Evolutionary conservation across 2,329 filamentous ascomycete genomes (phyloP), one percentile per base, ranked within the genome.

Genomic region (Orbilia ellipsospora): DNA sequence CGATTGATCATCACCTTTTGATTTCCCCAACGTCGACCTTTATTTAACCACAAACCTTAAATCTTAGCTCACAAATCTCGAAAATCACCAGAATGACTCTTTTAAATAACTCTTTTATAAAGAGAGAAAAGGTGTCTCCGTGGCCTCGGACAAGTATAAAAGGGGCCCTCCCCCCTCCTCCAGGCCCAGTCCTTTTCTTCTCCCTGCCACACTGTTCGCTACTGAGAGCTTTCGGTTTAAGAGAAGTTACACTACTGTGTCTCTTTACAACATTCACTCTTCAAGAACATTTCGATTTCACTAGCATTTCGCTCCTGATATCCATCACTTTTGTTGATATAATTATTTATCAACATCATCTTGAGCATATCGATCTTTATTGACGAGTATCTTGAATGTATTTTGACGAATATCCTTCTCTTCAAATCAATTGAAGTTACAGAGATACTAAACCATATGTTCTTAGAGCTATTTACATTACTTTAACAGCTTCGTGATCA

Each of bases 81-180:
- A 4, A 31, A 31, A 31, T 31, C 28, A 7, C 28, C 28, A 31
- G 28, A 31, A 31, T 31, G 28, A 31, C 3, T 31, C 28, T 31
- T 31, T 12, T 45, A n/a, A 31, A 31, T 31, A 7, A 31, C 5
- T 36, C 31, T 36, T 36, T n/a, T 48, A 23, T 13, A n/a, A 4
- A n/a, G 8, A 48, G 10, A 15, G 16, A 48, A n/a, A 7, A 4
- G 44, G 44, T n/a, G 15, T n/a, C 44, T 18, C 13, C 16, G 8
- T 18, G 16, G 44, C 16, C 36, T n/a, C 56, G 12, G 51, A n/a
- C 16, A 48, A 63, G 51, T 73, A 73, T 73, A 73, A 60, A 70
- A 63, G 52, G n/a, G 23, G n/a, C 16, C 7, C 40, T 45, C 57
- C 50, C n/a, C 23, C 12, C 48, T 23, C 26, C 42, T 36, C 36